phyloP scores from a whole-genome alignment of 345 rosid genomes.

The Euclidium syriacum region DNA sequence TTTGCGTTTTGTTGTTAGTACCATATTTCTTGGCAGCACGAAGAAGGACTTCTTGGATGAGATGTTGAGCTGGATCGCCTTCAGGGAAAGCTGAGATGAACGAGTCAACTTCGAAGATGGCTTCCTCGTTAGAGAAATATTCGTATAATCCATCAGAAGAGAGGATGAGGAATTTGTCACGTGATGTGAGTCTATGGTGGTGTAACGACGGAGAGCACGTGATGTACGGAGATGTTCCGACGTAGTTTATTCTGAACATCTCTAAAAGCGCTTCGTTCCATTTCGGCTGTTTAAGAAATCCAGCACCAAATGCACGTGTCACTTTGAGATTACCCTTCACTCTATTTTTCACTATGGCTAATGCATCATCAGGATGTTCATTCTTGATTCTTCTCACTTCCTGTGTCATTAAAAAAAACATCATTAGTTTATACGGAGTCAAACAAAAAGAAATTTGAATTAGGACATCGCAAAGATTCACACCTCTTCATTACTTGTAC shows the following conservation, averaged over 20 bases:
- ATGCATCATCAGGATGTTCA: slow-evolving; percentile 72
- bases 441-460: not conserved
- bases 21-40: slow-evolving; percentile 94
- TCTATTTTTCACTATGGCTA: slow-evolving; percentile 59
- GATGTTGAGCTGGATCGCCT: slow-evolving; percentile 97
- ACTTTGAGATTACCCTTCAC: slow-evolving; percentile 91
- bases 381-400: slow-evolving; percentile 73
- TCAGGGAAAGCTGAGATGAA: slow-evolving; percentile 77
- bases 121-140: slow-evolving; percentile 83
- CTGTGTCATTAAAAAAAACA: slow-evolving; percentile 24
- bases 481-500: slow-evolving; percentile 79
- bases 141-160: slow-evolving; percentile 92
- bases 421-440: not conserved
- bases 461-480: not conserved
- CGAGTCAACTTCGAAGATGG: slow-evolving; percentile 58
- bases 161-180: slow-evolving; percentile 70
- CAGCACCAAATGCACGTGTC: slow-evolving; percentile 94
- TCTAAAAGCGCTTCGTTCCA: slow-evolving; percentile 84
- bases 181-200: slow-evolving; percentile 64
- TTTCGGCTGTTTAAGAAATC: slow-evolving; percentile 89
- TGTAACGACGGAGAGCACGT: slow-evolving; percentile 67
- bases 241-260: slow-evolving; percentile 76
- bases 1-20: slow-evolving; percentile 15
- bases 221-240: slow-evolving; percentile 75
- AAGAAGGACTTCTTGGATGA: slow-evolving; percentile 69